A percentile compares a stretch with the other conserved stretches of the same genome.
Evolutionary conservation across 73 alveolate genomes (phyloP).

Genomic region (Tetrahymena malaccensis): DNA sequence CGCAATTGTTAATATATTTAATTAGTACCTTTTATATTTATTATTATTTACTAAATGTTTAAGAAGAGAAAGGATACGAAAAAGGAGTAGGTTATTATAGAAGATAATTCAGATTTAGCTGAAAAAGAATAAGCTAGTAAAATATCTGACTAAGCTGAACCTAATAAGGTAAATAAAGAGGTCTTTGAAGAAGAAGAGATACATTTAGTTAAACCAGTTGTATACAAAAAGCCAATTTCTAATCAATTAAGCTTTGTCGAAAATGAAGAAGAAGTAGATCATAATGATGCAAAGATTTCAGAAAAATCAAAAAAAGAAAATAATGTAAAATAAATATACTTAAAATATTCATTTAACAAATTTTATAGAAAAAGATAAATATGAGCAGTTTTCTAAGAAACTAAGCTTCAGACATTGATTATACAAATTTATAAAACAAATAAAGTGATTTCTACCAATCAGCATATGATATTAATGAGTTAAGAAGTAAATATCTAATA

Average conservation of each 20-base stretch:
- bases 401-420: neutral
- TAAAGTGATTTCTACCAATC: neutral
- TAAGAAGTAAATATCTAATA: neutral
- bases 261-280: neutral
- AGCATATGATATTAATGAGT: neutral
- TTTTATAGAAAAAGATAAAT: neutral
- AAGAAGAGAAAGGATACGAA: neutral
- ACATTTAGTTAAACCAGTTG: neutral
- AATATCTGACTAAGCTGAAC: neutral
- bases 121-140: neutral
- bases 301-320: neutral
- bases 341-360: neutral
- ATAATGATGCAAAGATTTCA: neutral
- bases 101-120: neutral
- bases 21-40: neutral
- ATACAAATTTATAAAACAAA: neutral
- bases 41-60: neutral
- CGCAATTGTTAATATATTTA: neutral
- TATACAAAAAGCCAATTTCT: neutral
- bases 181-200: neutral
- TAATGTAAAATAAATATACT: neutral
- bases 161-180: neutral
- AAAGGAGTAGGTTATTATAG: neutral
- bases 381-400: neutral
- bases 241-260: neutral